Conservation (phyloP, 1,139 yeast genomes). For the Yamadazyma friedrichii region DNA sequence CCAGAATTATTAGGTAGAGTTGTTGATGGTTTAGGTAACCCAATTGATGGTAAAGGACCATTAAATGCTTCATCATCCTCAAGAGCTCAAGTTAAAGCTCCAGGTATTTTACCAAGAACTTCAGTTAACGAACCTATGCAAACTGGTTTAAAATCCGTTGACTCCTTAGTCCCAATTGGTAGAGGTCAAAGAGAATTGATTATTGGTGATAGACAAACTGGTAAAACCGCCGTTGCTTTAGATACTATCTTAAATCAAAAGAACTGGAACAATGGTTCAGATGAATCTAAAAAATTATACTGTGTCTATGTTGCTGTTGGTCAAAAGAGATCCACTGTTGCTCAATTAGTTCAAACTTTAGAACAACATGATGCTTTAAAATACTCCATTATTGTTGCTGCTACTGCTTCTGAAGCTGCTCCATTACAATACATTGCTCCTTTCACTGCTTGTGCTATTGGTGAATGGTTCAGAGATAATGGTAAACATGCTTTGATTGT, state of each 20-base stretch:
- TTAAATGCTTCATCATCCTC: slow-evolving; percentile 79
- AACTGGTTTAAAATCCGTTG: slow-evolving; percentile 99
- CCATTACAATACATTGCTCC: slow-evolving; percentile 99
- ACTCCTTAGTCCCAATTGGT: slow-evolving; percentile 98
- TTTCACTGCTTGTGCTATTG: slow-evolving; percentile 99
- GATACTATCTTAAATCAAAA: slow-evolving; percentile 98
- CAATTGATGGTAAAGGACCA: slow-evolving; percentile 99
- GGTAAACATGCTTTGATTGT: slow-evolving; percentile 96
- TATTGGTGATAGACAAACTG: slow-evolving; percentile 99
- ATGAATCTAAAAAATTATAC: slow-evolving; percentile 97
- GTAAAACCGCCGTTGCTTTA: slow-evolving; percentile 98
- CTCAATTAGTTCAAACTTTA: slow-evolving; percentile 98
- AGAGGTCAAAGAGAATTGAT: slow-evolving; percentile 99
- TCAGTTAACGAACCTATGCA: slow-evolving; percentile 99
- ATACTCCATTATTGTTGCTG: slow-evolving; percentile 97
- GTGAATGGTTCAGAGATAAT: slow-evolving; percentile 99
- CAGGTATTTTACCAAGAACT: slow-evolving; percentile 99
- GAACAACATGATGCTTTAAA: slow-evolving; percentile 98
- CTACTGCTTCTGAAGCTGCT: slow-evolving; percentile 99
- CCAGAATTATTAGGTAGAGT: slow-evolving; percentile 99
- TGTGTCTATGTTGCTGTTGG: slow-evolving; percentile 99
- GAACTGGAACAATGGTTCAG: slow-evolving; percentile 95
- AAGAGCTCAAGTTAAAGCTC: slow-evolving; percentile 99
- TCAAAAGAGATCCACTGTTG: slow-evolving; percentile 99
- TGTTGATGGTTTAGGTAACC: slow-evolving; percentile 98